Percentiles rank a stretch among this genome's conserved stretches.
Evolutionary conservation across 1,139 yeast genomes (phyloP).

Genomic region (Blastobotrys malaysiensis): DNA sequence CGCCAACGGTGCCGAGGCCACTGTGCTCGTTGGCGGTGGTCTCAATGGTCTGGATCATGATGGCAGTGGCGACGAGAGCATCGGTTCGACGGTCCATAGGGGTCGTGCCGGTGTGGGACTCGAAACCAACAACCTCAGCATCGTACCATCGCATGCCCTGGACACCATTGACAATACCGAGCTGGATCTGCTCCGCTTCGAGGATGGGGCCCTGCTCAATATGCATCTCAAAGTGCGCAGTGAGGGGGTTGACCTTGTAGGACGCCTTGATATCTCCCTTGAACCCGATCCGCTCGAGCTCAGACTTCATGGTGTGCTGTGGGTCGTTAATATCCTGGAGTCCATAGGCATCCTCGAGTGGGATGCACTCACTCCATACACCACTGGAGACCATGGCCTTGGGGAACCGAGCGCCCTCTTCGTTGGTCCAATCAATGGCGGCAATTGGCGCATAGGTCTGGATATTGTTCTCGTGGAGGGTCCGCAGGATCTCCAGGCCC

Average conservation of each 20-base stretch:
- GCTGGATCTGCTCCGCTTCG: conserved; percentile 48
- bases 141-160: conserved; percentile 64
- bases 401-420: conserved; percentile 75
- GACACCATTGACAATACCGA: conserved; percentile 63
- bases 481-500: conserved; percentile 61
- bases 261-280: conserved; percentile 47
- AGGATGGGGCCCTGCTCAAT: conserved; percentile 73
- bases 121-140: conserved; percentile 50
- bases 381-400: conserved; percentile 59
- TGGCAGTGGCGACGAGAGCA: conserved; percentile 54
- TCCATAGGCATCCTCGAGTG: conserved; percentile 45
- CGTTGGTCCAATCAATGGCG: conserved; percentile 66
- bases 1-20: conserved; percentile 59
- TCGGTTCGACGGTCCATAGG: conserved; percentile 61
- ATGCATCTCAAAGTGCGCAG: conserved; percentile 68
- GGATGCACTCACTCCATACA: conserved; percentile 55
- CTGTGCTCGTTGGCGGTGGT: conserved; percentile 48
- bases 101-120: conserved; percentile 72
- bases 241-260: conserved; percentile 48
- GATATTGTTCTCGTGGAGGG: conserved; percentile 53
- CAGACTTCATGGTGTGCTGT: conserved; percentile 46
- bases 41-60: conserved; percentile 50
- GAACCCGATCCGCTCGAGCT: conserved; percentile 58
- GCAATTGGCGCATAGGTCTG: conserved; percentile 62
- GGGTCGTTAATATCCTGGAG: conserved; percentile 52